These are phyloP conservation scores for Phalaenopsis aphrodite DNA, from an alignment of 106 monocot genomes.

Conservation along the genomic window DNA sequence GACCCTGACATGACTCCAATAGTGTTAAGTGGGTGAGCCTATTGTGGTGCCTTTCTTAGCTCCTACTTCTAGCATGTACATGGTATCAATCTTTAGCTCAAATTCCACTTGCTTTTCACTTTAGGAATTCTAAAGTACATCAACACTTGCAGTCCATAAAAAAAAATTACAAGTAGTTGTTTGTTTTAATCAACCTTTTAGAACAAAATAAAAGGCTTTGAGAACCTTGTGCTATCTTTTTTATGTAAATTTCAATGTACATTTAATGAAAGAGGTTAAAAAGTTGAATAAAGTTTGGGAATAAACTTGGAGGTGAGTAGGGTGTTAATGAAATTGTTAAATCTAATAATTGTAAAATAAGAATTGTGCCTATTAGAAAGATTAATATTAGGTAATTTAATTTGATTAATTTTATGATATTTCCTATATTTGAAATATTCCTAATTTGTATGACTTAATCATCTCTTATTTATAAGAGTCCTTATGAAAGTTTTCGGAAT, in stretches of 20 bases:
- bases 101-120: not conserved
- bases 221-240: not conserved
- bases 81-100: not conserved
- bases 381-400: no score
- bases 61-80: no score
- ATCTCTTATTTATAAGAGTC: no score
- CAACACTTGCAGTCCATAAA: not conserved
- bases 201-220: not conserved
- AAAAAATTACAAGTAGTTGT: not conserved
- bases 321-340: no score
- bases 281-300: not conserved
- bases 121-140: not conserved
- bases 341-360: no score
- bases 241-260: not conserved
- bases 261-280: not conserved
- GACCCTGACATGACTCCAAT: not conserved
- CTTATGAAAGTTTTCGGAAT: no score
- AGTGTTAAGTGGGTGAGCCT: not conserved
- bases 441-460: no score
- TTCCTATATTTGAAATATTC: no score
- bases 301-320: not conserved
- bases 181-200: not conserved
- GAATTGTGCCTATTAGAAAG: no score
- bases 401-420: no score
- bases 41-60: not conserved